These are phyloP conservation scores for Alisma plantagoaquatica DNA, from an alignment of 106 monocot genomes.

Conservation along the genomic window DNA sequence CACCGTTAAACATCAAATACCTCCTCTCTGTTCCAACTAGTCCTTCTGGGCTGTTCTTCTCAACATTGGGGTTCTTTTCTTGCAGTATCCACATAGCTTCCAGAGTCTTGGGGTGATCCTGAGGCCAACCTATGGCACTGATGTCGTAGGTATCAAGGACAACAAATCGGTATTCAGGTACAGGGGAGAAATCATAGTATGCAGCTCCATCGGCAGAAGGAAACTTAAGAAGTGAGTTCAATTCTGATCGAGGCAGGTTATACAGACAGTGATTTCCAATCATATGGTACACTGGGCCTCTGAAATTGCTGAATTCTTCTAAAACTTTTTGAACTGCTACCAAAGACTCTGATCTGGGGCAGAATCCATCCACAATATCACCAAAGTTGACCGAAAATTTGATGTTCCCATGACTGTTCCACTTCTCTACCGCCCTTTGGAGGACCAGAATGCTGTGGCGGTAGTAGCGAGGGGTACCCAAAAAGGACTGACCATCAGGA, in stretches of 20 bases:
- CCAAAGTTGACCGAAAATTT: constrained; percentile 63
- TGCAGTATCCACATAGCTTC: constrained; percentile 38
- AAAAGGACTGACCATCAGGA: constrained; percentile 58
- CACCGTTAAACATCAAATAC: constrained; percentile 81
- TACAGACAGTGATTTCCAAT: constrained; percentile 95
- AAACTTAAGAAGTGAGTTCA: constrained; percentile 46
- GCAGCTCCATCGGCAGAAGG: constrained; percentile 29
- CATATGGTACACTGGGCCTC: constrained; percentile 70
- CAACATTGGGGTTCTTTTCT: constrained; percentile 66
- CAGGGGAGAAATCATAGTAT: constrained; percentile 66
- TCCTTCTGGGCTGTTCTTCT: constrained; percentile 71
- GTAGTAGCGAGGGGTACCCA: constrained; percentile 50
- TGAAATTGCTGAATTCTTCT: constrained; percentile 55
- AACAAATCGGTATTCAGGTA: background rate
- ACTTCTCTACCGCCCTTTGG: constrained; percentile 41
- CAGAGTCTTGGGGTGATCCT: constrained; percentile 43
- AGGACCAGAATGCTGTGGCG: constrained; percentile 57
- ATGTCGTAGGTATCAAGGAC: constrained; percentile 36
- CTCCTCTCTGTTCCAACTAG: constrained; percentile 49
- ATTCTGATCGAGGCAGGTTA: constrained; percentile 53
- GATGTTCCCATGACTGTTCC: constrained; percentile 38
- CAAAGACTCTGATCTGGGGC: constrained; percentile 58
- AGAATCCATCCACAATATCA: constrained; percentile 76
- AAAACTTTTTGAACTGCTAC: constrained; percentile 39
- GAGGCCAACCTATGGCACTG: constrained; percentile 66